Percentiles rank a stretch among this genome's conserved stretches.
Conservation (phyloP, 2,329 filamentous ascomycete genomes). For the Whalleya microplaca region DNA sequence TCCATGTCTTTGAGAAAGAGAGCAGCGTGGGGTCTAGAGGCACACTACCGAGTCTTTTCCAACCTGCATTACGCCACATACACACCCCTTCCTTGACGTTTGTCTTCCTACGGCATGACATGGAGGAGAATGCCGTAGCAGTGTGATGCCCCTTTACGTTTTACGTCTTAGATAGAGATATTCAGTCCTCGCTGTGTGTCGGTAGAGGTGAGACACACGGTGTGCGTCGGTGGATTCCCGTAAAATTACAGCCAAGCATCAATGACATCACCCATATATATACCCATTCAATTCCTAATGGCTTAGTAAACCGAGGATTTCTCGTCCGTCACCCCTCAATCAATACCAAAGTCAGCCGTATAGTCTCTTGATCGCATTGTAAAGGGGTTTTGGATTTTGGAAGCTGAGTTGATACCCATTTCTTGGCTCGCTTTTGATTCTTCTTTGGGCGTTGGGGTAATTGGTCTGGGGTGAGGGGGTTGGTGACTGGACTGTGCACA, state of each 20-base stretch:
- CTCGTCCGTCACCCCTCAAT: no score
- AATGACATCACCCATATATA: not conserved
- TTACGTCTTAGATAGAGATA: not conserved
- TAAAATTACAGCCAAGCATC: not conserved
- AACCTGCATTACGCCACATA: not conserved
- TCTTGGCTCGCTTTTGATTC: no score
- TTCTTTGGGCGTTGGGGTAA: no score
- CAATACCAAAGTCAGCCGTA: no score
- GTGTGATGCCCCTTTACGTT: not conserved
- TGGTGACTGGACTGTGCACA: no score
- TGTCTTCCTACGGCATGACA: not conserved
- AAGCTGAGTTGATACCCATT: no score
- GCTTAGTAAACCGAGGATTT: not conserved
- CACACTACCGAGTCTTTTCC: not conserved
- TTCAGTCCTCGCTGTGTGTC: not conserved
- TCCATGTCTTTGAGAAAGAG: conserved; percentile 3
- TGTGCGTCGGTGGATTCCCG: not conserved
- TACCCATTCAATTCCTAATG: not conserved
- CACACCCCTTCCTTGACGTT: not conserved
- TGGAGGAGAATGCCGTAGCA: not conserved
- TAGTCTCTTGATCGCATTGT: no score
- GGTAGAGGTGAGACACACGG: not conserved
- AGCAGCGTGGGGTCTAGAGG: not conserved
- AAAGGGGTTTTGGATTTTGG: no score
- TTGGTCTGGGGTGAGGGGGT: no score